Conservation (phyloP, 768 basidiomycete species). For the Rhodotorula graminis region DNA sequence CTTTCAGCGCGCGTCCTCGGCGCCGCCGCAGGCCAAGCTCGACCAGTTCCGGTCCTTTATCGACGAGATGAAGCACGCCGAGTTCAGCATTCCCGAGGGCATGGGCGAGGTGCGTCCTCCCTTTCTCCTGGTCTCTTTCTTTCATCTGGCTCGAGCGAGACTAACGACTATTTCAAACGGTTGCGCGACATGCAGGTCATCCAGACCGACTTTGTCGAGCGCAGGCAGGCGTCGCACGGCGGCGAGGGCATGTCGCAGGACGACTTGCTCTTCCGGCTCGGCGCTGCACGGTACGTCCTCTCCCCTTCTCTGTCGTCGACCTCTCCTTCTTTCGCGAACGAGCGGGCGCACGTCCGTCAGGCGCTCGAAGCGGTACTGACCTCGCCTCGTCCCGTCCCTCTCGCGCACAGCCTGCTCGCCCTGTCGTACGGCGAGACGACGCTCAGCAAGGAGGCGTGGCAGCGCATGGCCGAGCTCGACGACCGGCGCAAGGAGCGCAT, state of each 20-base stretch:
- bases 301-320: too few species aligned
- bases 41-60: constrained; percentile 38
- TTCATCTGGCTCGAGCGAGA: too few species aligned
- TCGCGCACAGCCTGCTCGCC: constrained; percentile 33
- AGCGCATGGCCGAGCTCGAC: constrained; percentile 38
- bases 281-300: constrained; percentile 33
- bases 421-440: constrained; percentile 31
- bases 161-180: neutral
- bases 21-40: constrained; percentile 23
- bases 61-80: constrained; percentile 2
- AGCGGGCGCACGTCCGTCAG: too few species aligned
- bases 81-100: constrained; percentile 32
- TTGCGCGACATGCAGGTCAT: constrained; percentile 34
- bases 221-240: constrained; percentile 32
- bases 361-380: too few species aligned
- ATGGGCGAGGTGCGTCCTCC: constrained; percentile 41
- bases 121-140: too few species aligned
- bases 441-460: constrained; percentile 39
- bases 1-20: neutral
- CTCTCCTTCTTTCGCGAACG: too few species aligned
- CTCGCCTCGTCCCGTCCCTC: too few species aligned
- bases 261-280: constrained; percentile 43
- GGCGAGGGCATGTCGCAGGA: constrained; percentile 42
- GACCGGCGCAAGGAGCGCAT: constrained; percentile 39
- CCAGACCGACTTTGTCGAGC: constrained; percentile 42